Base-by-base conservation (phyloP, 345 rosid species). In the Euphorbia lathyris region DNA sequence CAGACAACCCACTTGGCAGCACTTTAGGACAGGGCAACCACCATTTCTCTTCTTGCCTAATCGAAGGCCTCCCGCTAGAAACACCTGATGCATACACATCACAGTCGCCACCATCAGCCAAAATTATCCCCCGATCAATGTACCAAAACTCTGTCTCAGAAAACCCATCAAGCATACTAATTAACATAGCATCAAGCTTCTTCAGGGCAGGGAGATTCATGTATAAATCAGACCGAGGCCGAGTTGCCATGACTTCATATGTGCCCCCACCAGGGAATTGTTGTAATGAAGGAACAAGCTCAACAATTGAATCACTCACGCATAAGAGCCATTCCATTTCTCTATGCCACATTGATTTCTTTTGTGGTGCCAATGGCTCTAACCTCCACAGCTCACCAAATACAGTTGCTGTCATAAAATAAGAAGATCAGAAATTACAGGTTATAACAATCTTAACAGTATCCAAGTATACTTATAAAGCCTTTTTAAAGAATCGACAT, bases 341-440 rank as follows among this genome's bases (percentile, higher is more conserved):
- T 72, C 97, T 85, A 45, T 69, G 75, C 99, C 99, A 96, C 97
- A 92, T 92, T 16, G 88, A 77, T 85, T 87, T 92, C 89, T 86
- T 96, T 67, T 76, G 96, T 0, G 84, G 78, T 6, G 91, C 89
- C 74, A 96, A 71, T 47, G 99, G 99, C 78, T 90, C 97, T 59
- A 96, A 86, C 86, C 98, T 84, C 99, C 98, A 96, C 10, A 92
- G 74, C 83, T 89, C 92, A 11, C 98, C 98, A 77, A 96, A 96
- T 65, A 92, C 98, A 32, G 98, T 86, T 7, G 99, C 99, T 96
- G 88, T 69, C 57, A 66, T 71, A 3, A 23, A 20, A 59, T 69
- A 73, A 67, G 20, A 22, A 12, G 25, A 47, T 20, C 22, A 63
- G 10, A 26, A 12, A 53, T 43, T 27, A 68, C 47, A 22, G 5